Conservation (phyloP, 2,329 filamentous ascomycete genomes). For the Neonectria hederae region DNA sequence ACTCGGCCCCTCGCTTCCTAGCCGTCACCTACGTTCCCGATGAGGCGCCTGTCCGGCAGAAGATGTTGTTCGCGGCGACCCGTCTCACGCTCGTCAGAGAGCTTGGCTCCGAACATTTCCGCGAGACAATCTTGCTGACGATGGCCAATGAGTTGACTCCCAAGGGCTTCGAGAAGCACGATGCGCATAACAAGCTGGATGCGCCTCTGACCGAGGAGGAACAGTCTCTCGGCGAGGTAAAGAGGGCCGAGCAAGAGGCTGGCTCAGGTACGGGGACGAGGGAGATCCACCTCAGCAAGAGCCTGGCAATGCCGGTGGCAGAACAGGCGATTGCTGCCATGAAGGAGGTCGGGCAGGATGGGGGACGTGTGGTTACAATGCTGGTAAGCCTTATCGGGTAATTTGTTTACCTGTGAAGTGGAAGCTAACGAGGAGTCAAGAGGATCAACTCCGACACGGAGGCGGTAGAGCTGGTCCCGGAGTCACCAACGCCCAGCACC, state of each 20-base stretch:
- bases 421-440: conserved; percentile 50
- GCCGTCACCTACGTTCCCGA: conserved; percentile 84
- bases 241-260: conserved; percentile 78
- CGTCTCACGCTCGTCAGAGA: conserved; percentile 79
- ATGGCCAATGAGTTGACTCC: conserved; percentile 73
- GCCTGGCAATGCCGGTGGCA: conserved; percentile 65
- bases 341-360: conserved; percentile 63
- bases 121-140: conserved; percentile 79
- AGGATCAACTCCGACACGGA: conserved; percentile 78
- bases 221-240: conserved; percentile 74
- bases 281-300: conserved; percentile 68
- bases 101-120: conserved; percentile 80
- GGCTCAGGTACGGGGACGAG: conserved; percentile 71
- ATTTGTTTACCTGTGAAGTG: background rate
- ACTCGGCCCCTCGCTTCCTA: conserved; percentile 66
- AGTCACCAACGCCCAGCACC: conserved; percentile 60
- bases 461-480: conserved; percentile 70
- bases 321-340: conserved; percentile 73
- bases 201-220: conserved; percentile 85
- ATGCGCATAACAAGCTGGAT: conserved; percentile 69
- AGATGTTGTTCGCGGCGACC: conserved; percentile 86
- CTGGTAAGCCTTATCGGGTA: conserved; percentile 60
- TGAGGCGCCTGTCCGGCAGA: conserved; percentile 80
- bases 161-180: conserved; percentile 76
- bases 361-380: conserved; percentile 66